phyloP scores from a whole-genome alignment of 2,329 filamentous ascomycete species.

The Cercospora brassicicola region DNA sequence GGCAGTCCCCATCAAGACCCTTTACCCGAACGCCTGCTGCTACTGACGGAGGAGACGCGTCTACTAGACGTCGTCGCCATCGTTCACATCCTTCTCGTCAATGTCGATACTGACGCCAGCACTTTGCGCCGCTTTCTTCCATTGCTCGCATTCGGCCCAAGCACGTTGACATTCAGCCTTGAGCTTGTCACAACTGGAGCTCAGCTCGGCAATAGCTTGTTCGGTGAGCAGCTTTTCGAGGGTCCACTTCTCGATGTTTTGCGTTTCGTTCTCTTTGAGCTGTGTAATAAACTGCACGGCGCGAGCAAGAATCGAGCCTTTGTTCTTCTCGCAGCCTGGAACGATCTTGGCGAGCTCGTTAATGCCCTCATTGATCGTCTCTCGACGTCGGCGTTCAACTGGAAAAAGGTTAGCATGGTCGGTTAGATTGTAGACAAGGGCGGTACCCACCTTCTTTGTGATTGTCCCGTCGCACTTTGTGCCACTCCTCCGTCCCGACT shows the following conservation, averaged over 20 bases:
- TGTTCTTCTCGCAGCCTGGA: constrained; percentile 97
- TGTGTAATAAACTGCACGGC: constrained; percentile 93
- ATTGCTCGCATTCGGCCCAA: constrained; percentile 74
- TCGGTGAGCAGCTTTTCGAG: constrained; percentile 86
- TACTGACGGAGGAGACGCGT: neutral
- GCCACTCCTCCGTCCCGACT: constrained; percentile 97
- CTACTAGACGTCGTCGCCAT: constrained; percentile 15
- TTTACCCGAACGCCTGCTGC: constrained; percentile 2
- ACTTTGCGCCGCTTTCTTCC: constrained; percentile 61
- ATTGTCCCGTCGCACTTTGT: constrained; percentile 94
- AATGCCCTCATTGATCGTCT: constrained; percentile 98
- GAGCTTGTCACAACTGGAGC: constrained; percentile 80
- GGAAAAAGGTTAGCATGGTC: constrained; percentile 16
- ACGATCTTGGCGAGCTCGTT: constrained; percentile 98
- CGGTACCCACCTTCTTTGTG: constrained; percentile 84
- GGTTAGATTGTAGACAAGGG: neutral
- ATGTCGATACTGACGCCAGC: constrained; percentile 32
- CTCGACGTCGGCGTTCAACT: constrained; percentile 95
- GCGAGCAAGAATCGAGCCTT: constrained; percentile 90
- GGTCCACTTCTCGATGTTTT: constrained; percentile 93
- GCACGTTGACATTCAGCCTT: constrained; percentile 76
- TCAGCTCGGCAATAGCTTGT: constrained; percentile 85
- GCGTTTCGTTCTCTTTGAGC: constrained; percentile 87
- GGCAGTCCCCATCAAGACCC: neutral
- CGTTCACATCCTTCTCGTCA: constrained; percentile 25